A percentile compares a stretch with the other conserved stretches of the same genome.
Evolutionary conservation across 2,329 filamentous ascomycete genomes (phyloP).

Genomic region (Endoconidiophora polonica): DNA sequence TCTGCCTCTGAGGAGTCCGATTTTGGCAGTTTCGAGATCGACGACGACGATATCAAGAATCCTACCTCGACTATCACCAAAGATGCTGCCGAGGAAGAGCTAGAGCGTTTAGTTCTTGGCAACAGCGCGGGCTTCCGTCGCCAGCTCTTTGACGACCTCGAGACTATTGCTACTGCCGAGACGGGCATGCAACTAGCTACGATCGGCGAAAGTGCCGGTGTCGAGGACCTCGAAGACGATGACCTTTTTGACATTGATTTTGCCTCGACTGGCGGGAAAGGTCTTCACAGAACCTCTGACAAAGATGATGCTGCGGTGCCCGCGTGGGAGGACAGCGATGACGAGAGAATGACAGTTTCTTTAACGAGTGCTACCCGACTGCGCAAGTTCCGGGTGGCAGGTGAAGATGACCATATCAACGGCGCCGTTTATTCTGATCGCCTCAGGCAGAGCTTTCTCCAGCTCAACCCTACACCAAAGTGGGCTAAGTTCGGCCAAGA

Average conservation of each 20-base stretch:
- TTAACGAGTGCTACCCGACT: constrained; percentile 58
- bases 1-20: constrained; percentile 17
- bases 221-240: constrained; percentile 54
- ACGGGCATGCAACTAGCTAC: constrained; percentile 22
- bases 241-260: constrained; percentile 72
- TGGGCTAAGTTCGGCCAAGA: constrained; percentile 39
- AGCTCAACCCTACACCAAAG: constrained; percentile 40
- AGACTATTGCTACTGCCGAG: constrained; percentile 14
- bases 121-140: constrained; percentile 68
- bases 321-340: constrained; percentile 90
- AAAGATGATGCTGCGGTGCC: constrained; percentile 21
- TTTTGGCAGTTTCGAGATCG: constrained; percentile 18
- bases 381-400: constrained; percentile 65
- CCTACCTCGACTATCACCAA: constrained; percentile 33
- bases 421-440: constrained; percentile 73
- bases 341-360: constrained; percentile 73
- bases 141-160: constrained; percentile 40
- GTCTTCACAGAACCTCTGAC: constrained; percentile 15
- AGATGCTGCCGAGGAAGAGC: constrained; percentile 67
- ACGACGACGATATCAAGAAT: constrained; percentile 16
- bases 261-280: constrained; percentile 24
- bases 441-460: constrained; percentile 59
- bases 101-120: constrained; percentile 79
- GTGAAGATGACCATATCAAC: constrained; percentile 70
- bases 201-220: constrained; percentile 26